A percentile compares a stretch with the other conserved stretches of the same genome.
phyloP scores from a whole-genome alignment of 73 alveolate genomes.

The Paraurostyla sp. region DNA sequence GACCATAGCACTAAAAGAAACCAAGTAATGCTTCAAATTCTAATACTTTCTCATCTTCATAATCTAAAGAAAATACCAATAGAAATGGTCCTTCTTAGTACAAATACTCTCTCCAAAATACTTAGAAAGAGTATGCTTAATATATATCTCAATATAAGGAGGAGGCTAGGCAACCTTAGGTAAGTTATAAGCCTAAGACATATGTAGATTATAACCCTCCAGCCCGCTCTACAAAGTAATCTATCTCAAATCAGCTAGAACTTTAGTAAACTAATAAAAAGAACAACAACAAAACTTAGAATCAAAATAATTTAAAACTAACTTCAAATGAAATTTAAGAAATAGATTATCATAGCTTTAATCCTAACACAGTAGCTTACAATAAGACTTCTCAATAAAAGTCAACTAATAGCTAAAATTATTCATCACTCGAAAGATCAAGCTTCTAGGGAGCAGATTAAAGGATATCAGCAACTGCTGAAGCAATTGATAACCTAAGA shows the following conservation, averaged over 20 bases:
- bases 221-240: not conserved
- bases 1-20: not conserved
- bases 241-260: conserved; percentile 1
- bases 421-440: not conserved
- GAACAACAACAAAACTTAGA: not conserved
- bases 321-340: not conserved
- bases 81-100: not conserved
- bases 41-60: not conserved
- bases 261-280: not conserved
- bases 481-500: not conserved
- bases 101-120: not conserved
- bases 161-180: too few species aligned
- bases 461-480: not conserved
- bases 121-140: not conserved
- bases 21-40: not conserved
- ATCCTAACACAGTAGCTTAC: too few species aligned
- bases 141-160: too few species aligned
- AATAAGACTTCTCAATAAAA: too few species aligned
- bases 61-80: not conserved
- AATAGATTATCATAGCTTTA: not conserved
- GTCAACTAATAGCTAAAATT: not conserved
- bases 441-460: not conserved
- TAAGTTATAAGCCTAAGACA: conserved; percentile 16
- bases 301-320: not conserved
- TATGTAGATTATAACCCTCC: conserved; percentile 29